These are phyloP conservation scores for Sechiopsis laciniata DNA, from an alignment of 306 rosid genomes.

Conservation along the genomic window DNA sequence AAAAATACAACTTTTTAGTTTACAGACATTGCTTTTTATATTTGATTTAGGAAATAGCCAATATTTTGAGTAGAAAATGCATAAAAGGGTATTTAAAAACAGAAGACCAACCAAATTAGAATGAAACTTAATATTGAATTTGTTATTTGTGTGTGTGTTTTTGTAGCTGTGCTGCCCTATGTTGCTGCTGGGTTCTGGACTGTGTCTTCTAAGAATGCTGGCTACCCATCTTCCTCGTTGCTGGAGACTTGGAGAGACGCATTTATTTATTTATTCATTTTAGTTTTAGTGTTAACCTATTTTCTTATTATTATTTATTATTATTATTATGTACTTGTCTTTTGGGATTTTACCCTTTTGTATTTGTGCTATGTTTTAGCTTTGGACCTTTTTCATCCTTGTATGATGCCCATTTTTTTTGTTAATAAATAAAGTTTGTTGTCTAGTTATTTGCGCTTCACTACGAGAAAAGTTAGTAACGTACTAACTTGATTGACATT, in stretches of 20 bases:
- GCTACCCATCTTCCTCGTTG: neutral
- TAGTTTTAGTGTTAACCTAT: no score
- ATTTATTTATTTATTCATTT: neutral
- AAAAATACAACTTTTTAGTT: no score
- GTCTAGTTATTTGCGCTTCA: no score
- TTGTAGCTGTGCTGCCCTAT: constrained; percentile 23
- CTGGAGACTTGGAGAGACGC: neutral
- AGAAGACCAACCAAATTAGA: no score
- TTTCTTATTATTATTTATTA: no score
- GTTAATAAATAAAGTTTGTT: neutral
- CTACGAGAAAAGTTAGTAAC: no score
- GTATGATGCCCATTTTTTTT: neutral
- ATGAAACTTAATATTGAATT: no score
- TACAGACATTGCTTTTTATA: no score
- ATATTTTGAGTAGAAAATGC: no score
- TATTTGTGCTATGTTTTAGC: neutral
- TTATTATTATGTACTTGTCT: neutral
- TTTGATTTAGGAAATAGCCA: no score
- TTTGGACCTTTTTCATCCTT: neutral
- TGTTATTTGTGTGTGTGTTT: neutral
- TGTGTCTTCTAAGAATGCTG: constrained; percentile 15
- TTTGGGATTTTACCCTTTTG: neutral
- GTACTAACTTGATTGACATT: no score
- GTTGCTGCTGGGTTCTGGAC: constrained; percentile 27
- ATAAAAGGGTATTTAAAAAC: no score